Conservation (phyloP, 2,329 filamentous ascomycete genomes). For the Sordariomycetes sp. region DNA sequence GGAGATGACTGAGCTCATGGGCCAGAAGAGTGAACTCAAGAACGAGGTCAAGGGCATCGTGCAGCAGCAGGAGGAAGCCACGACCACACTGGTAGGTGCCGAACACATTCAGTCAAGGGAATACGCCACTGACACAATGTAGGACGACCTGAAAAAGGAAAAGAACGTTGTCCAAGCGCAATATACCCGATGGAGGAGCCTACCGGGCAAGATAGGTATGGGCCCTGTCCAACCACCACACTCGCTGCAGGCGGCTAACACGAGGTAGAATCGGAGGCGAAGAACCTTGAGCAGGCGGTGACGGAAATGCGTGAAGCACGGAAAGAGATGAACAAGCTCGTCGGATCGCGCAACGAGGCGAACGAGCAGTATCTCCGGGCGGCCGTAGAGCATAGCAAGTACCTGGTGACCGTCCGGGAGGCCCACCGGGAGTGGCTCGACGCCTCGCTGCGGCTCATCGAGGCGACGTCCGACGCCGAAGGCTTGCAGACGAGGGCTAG, state of each 20-base stretch:
- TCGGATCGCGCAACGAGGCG: conserved; percentile 2
- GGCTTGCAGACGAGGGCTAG: conserved; percentile 56
- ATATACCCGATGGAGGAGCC: conserved; percentile 49
- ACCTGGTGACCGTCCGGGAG: conserved; percentile 2
- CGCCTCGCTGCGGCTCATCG: conserved; percentile 59
- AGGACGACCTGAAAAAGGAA: conserved; percentile 43
- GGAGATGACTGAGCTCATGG: conserved; percentile 22
- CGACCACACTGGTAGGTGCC: conserved; percentile 20
- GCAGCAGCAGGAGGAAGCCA: conserved; percentile 23
- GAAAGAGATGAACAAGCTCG: neutral
- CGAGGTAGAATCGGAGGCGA: neutral
- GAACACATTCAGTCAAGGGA: neutral
- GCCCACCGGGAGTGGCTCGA: conserved; percentile 24
- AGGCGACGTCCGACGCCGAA: conserved; percentile 72
- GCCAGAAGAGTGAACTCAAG: conserved; percentile 21
- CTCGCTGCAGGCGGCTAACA: neutral
- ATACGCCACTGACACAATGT: conserved; percentile 1
- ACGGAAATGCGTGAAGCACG: conserved; percentile 4
- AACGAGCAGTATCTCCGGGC: conserved; percentile 1
- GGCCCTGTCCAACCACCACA: neutral
- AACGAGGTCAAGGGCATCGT: conserved; percentile 27
- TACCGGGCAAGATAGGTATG: conserved; percentile 62
- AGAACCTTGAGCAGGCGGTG: neutral
- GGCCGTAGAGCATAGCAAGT: conserved; percentile 2
- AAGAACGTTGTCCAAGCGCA: conserved; percentile 60